A percentile compares a stretch with the other conserved stretches of the same genome.
phyloP scores from a whole-genome alignment of 73 alveolate genomes.

The Uronychia binucleata region DNA sequence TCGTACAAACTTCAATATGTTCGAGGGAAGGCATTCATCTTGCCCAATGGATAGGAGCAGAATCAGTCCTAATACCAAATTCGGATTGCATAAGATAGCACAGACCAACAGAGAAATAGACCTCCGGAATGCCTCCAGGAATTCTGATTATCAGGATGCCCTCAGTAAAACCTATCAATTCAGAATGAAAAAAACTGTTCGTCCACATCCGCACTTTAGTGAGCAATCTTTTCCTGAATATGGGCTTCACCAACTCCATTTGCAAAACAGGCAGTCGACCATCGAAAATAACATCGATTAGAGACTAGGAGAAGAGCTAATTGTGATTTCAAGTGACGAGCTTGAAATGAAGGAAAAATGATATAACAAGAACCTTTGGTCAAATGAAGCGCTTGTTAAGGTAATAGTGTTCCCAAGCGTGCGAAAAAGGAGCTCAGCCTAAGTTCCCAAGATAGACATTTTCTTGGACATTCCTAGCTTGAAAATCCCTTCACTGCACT shows the following conservation, averaged over 20 bases:
- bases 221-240: not conserved
- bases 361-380: not conserved
- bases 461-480: not conserved
- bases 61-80: not conserved
- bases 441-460: not conserved
- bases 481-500: not conserved
- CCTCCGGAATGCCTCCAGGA: not conserved
- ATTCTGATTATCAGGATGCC: not conserved
- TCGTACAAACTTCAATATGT: not conserved
- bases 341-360: not conserved
- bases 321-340: not conserved
- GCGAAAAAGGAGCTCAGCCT: no score
- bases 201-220: no score
- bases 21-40: not conserved
- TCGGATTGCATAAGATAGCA: not conserved
- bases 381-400: not conserved
- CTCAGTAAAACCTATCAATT: no score
- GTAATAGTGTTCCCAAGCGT: no score
- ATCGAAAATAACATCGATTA: not conserved
- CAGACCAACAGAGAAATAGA: not conserved
- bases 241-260: not conserved
- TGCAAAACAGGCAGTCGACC: no score
- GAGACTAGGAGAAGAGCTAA: not conserved
- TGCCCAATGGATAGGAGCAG: not conserved
- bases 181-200: no score